Percentiles rank a stretch among this genome's conserved stretches.
These are phyloP conservation scores for Fusarium circinatum DNA, from an alignment of 2,329 filamentous ascomycete genomes.

Conservation along the genomic window DNA sequence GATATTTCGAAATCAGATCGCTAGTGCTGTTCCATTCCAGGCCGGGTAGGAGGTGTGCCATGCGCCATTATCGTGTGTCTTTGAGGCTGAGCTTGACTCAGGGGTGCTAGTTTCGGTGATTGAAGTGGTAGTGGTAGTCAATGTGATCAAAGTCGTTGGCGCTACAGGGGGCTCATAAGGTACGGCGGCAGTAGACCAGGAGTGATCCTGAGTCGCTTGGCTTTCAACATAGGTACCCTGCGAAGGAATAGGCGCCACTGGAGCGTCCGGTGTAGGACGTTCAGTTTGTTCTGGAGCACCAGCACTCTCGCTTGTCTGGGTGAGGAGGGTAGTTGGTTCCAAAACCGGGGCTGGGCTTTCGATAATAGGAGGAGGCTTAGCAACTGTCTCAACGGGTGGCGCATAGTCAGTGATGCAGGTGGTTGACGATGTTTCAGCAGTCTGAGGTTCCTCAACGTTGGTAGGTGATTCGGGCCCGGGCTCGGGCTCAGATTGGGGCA, in stretches of 20 bases:
- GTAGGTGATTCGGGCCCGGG: constrained; percentile 16
- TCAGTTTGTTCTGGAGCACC: neutral
- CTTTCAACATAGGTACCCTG: constrained; percentile 13
- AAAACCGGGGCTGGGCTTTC: neutral
- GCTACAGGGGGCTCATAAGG: constrained; percentile 11
- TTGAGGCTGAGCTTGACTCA: constrained; percentile 33
- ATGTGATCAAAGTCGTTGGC: constrained; percentile 28
- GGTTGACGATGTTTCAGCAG: neutral
- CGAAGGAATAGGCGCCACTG: constrained; percentile 1
- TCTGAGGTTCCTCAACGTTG: neutral
- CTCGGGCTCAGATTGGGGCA: constrained; percentile 15
- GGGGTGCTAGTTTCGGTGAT: neutral
- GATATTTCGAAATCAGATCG: constrained; percentile 16
- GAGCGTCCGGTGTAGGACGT: constrained; percentile 2
- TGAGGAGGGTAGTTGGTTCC: constrained; percentile 18
- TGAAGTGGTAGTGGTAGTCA: constrained; percentile 20
- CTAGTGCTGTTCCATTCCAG: constrained; percentile 53
- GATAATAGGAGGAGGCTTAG: neutral
- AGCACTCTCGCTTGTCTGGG: constrained; percentile 7
- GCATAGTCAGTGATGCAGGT: neutral
- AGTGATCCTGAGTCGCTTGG: constrained; percentile 2
- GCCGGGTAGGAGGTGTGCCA: constrained; percentile 60
- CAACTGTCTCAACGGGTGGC: constrained; percentile 10
- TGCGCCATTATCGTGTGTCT: constrained; percentile 54
- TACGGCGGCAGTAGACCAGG: constrained; percentile 8